Evolutionary conservation across 2,329 filamentous ascomycete genomes (phyloP), one percentile per base, ranked within the genome.

Genomic region (Exutisphaerella laricina): DNA sequence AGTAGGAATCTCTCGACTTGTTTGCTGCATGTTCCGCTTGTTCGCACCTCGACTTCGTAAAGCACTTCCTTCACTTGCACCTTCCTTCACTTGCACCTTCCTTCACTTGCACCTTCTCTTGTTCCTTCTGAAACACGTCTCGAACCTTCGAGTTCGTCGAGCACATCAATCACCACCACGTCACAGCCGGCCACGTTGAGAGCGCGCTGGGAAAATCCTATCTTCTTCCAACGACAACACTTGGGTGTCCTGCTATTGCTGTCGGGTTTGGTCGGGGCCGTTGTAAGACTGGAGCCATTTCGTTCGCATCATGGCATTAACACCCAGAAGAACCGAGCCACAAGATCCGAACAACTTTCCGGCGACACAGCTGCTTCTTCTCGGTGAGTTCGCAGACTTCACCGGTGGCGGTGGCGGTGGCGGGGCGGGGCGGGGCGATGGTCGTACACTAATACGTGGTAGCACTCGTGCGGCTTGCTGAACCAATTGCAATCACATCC

Each of bases 391-490:
- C n/a, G n/a, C n/a, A n/a, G n/a, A n/a, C n/a, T n/a, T n/a, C n/a
- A n/a, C n/a, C n/a, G n/a, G n/a, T n/a, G n/a, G n/a, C n/a, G n/a
- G n/a, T n/a, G n/a, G n/a, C n/a, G n/a, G n/a, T n/a, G 1, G 22
- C 10, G 3, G 4, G 13, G 38, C 17, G 7, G 12, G 18, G 4
- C 22, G 39, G 7, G 9, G 13, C 16, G n/a, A 13, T 13, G 21
- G 29, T 14, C 33, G 36, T 10, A 39, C 39, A 16, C 31, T 43
- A 22, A 47, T 14, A 14, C 17, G 21, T 9, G 17, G 20, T 57
- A 94, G 88, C 88, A 64, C 87, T 95, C 72, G 89, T 94, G 61
- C 87, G 89, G 50, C 79, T 96, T 54, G 86, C 88, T 40, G 89
- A 96, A 66, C 89, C 89, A 16, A 90, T 96, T 57, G 88, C 89